These are phyloP conservation scores for Peronospora farinosa DNA, from an alignment of 352 stramenopile species.

Conservation along the genomic window DNA sequence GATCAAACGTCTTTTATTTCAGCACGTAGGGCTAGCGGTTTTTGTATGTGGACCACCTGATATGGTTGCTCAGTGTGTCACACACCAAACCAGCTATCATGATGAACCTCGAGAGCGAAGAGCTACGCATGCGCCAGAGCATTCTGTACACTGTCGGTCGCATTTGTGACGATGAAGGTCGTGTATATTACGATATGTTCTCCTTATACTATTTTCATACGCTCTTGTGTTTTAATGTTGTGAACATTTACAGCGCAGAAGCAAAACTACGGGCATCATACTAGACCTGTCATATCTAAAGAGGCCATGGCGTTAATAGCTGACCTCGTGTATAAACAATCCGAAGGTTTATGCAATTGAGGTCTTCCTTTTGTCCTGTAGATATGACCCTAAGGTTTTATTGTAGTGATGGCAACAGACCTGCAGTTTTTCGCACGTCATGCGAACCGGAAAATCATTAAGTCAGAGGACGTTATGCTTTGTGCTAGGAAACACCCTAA, in stretches of 20 bases:
- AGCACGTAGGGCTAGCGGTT: too few relatives aligned
- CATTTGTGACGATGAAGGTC: conserved; percentile 64
- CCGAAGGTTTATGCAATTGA: conserved; percentile 33
- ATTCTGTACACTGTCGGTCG: conserved; percentile 60
- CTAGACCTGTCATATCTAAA: conserved; percentile 48
- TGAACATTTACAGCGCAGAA: conserved; percentile 33
- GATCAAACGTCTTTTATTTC: too few relatives aligned
- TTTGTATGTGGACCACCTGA: too few relatives aligned
- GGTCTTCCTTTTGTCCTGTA: not conserved
- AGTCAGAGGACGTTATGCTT: conserved; percentile 61
- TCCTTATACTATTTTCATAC: not conserved
- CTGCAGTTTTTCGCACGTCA: conserved; percentile 72
- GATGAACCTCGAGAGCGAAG: conserved; percentile 19
- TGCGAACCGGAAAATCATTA: conserved; percentile 67
- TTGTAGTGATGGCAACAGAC: conserved; percentile 61
- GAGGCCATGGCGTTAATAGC: conserved; percentile 57
- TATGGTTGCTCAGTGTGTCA: too few relatives aligned
- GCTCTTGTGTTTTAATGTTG: not conserved
- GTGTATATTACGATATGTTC: not conserved
- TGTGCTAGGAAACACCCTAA: conserved; percentile 54
- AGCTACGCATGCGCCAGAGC: conserved; percentile 74
- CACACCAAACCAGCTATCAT: too few relatives aligned
- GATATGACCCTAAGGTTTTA: not conserved
- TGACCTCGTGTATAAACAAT: conserved; percentile 57
- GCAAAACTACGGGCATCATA: conserved; percentile 41